Evolutionary conservation across 768 basidiomycete genomes (phyloP).

Genomic region (Auricularia cornea): DNA sequence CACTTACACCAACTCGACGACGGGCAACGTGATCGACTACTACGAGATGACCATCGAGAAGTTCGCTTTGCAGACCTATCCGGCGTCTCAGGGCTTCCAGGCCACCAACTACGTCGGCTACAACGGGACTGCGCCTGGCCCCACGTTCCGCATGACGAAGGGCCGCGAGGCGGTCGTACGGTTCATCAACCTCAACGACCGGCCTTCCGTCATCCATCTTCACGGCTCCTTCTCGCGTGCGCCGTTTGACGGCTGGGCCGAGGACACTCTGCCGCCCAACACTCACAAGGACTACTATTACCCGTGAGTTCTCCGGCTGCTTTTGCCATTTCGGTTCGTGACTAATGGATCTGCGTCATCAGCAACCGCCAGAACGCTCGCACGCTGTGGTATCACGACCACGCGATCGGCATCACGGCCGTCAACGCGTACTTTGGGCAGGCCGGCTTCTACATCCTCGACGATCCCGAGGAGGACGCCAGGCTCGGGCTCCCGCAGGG

Average conservation of each 20-base stretch:
- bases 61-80: not conserved
- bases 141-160: not conserved
- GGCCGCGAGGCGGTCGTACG: not conserved
- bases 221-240: not conserved
- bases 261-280: not conserved
- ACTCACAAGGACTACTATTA: not conserved
- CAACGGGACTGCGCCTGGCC: not conserved
- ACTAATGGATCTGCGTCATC: not conserved
- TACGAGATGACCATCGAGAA: not conserved
- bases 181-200: not conserved
- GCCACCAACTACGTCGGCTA: not conserved
- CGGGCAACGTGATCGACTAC: not conserved
- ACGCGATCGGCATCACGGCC: not conserved
- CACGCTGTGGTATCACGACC: conserved; percentile 1
- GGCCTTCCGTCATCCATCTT: not conserved
- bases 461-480: not conserved
- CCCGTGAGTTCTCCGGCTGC: not conserved
- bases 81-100: not conserved
- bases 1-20: not conserved
- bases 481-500: not conserved
- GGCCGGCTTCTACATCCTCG: not conserved
- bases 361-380: not conserved
- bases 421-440: not conserved
- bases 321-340: not conserved
- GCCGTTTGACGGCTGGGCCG: not conserved